Base-by-base conservation (phyloP, 108 stramenopile genomes). In the Skeletonema tropicum region DNA sequence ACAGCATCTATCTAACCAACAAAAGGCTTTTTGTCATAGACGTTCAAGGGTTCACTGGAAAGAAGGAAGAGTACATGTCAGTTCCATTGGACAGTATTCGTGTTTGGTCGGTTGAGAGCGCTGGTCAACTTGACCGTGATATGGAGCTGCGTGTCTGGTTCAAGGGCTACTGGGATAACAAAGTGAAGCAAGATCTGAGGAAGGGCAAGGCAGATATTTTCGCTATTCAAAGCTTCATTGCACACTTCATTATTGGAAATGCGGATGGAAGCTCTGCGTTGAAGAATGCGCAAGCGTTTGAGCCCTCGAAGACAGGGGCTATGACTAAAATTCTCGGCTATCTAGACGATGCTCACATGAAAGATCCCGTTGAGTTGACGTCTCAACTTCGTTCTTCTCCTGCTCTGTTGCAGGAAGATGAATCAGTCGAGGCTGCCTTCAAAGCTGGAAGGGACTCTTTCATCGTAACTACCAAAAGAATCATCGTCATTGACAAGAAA, bases 121-220 rank as follows among this genome's bases (percentile, higher is more conserved):
- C 90, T 39, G 88, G 90, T 15, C 64, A 60, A 15, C 88, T 89
- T 82, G 90, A 91, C 39, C 57, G 85, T 12, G 90, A 91, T 45
- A 80, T 81, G 59, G 87, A 88, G 46, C 49, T 30, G 0, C 67
- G 64, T 15, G 68, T 75, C 25, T 71, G 58, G 59, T 80, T 84
- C 48, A 80, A 84, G 42, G 83, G 70, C 0, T 64, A 38, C 36
- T 81, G 76, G 75, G 29, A 64, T 8, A 75, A 75, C 46, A 69
- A 70, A 38, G 46, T 87, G 8, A 66, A 80, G 21, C 74, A 87
- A 70, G 86, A 87, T 58, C 73, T 89, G 46, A 75, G 89, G 29
- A 76, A 83, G 62, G 85, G 85, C 29, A 86, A 77, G 61, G 78
- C 79, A 14, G 86, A 86, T 45, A 86, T 86, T 58, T 26, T 80